These are phyloP conservation scores for Phialemonium atrogriseum DNA, from an alignment of 2,329 filamentous ascomycete genomes.

Conservation along the genomic window DNA sequence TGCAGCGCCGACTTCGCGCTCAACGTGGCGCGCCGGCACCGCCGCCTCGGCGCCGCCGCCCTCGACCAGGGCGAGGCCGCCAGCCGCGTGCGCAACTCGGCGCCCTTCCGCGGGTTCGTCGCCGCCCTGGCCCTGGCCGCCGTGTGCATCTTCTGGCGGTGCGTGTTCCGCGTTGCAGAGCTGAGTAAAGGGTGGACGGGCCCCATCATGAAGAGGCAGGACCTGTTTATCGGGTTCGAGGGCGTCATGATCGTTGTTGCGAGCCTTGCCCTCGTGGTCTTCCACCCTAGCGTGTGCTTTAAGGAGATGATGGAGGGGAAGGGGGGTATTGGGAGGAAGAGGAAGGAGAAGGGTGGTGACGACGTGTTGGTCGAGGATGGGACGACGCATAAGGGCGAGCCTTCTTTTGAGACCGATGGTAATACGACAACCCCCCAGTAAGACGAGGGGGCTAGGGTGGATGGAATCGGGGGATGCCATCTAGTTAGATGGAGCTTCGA, in stretches of 20 bases:
- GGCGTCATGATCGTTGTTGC: conserved; percentile 43
- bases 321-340: conserved; percentile 9
- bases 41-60: conserved; percentile 21
- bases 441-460: too few relatives aligned
- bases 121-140: conserved; percentile 47
- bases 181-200: conserved; percentile 56
- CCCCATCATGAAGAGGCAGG: conserved; percentile 45
- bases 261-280: conserved; percentile 33
- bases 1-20: conserved; percentile 42
- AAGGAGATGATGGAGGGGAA: conserved; percentile 12
- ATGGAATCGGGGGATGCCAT: too few relatives aligned
- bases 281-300: conserved; percentile 29
- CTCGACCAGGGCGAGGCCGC: conserved; percentile 29
- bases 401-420: too few relatives aligned
- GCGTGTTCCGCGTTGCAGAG: conserved; percentile 59
- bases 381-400: too few relatives aligned
- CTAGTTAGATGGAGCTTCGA: too few relatives aligned
- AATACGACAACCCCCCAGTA: too few relatives aligned
- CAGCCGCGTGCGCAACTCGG: conserved; percentile 28
- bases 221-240: conserved; percentile 50
- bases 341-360: conserved; percentile 1
- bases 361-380: not conserved
- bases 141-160: conserved; percentile 55
- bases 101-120: conserved; percentile 45
- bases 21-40: conserved; percentile 27